A percentile compares a stretch with the other conserved stretches of the same genome.
Conservation (phyloP, 768 basidiomycete genomes). For the Imleria badia region DNA sequence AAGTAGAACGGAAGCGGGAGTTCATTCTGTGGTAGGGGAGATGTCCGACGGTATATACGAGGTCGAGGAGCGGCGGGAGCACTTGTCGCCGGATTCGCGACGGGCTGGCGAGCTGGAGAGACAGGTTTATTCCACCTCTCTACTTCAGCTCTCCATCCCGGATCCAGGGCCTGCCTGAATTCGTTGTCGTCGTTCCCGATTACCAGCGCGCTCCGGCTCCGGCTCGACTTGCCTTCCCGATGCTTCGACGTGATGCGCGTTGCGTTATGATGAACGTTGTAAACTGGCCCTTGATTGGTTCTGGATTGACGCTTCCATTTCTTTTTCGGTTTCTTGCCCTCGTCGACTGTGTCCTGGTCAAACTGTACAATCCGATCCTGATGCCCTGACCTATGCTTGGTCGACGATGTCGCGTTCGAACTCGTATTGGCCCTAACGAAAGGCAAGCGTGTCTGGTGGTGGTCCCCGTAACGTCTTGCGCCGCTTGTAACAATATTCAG, state of each 20-base stretch:
- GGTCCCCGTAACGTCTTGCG: conserved; percentile 31
- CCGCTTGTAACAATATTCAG: conserved; percentile 42
- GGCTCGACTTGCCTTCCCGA: conserved; percentile 6
- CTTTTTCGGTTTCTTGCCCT: conserved; percentile 18
- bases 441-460: conserved; percentile 41
- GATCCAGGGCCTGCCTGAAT: conserved; percentile 43
- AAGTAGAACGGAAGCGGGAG: conserved; percentile 16
- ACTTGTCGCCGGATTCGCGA: conserved; percentile 1
- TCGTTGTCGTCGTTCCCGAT: conserved; percentile 46
- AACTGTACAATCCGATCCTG: conserved; percentile 9
- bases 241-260: conserved; percentile 37
- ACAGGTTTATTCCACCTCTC: conserved; percentile 31
- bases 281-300: conserved; percentile 34
- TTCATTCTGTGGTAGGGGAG: conserved; percentile 9
- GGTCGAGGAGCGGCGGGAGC: conserved; percentile 6
- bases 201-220: conserved; percentile 32
- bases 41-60: conserved; percentile 16
- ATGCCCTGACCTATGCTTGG: conserved; percentile 6
- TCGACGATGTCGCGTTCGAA: conserved; percentile 5
- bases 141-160: conserved; percentile 34
- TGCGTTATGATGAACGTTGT: conserved; percentile 38
- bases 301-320: conserved; percentile 30
- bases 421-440: conserved; percentile 25
- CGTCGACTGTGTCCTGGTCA: conserved; percentile 3
- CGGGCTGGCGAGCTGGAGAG: conserved; percentile 13